Conservation (phyloP, 176 grass and related monocot species). For the Sorghum bicolor region Sorghum_bicolor_NCBIv3 NC_012872.2:67053001-67053500, state of each 20-base stretch:
- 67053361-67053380: too few species aligned
- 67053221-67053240: conserved; percentile 30
- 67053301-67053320: not conserved
- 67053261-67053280: not conserved
- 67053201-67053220: conserved; percentile 25
- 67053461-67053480: too few species aligned
- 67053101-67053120: not conserved
- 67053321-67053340: not conserved
- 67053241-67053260: not conserved
- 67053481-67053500: too few species aligned
- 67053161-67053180: conserved; percentile 32
- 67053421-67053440: too few species aligned
- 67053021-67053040: conserved; percentile 17
- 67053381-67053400: too few species aligned
- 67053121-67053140: conserved; percentile 4
- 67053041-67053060: not conserved
- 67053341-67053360: not conserved
- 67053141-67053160: not conserved
- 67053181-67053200: conserved; percentile 10
- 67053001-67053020: not conserved
- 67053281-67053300: not conserved
- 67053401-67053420: too few species aligned
- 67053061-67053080: too few species aligned
- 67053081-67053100: conserved; percentile 23
- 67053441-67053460: too few species aligned